Evolutionary conservation across 192 early-diverging fungal species (phyloP), one percentile per base, ranked within the genome.

Genomic region (Coemansia sp.): DNA sequence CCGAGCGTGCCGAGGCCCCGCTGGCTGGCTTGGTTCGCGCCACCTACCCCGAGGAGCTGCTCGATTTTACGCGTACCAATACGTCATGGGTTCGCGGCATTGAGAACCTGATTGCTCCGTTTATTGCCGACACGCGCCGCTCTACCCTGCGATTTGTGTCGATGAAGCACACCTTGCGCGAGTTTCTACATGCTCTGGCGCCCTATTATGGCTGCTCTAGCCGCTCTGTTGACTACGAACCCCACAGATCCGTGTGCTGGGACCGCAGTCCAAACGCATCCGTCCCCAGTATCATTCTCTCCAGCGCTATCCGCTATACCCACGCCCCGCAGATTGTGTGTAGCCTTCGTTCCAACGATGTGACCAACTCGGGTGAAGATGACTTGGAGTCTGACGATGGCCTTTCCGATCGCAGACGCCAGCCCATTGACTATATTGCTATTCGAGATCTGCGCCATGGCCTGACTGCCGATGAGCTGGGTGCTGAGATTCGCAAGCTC

Each of bases 181-280:
- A 86, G 53, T 89, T 94, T 67, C 69, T 95, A 31, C 87, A 91
- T 50, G 88, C 85, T 11, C 77, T 95, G 56, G 88, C 86, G 14
- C 79, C 83, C n/a, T 83, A 86, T 50, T 96, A 95, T 78, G 77
- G 87, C 50, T 80, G 94, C 35, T 65, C 74, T 0, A 88, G 88
- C 34, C 87, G 90, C 50, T 87, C 91, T n/a, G 70, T 94, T 9
- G 96, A 98, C 75, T 84, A 85, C 23, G 88, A 93, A 70, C 91
- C 90, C 0, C 69, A 83, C 31, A 83, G 90, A 13, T 94, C 88
- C 21, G 90, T 95, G 23, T 78, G 68, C 59, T 83, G 81, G 81
- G 74, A 71, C 43, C 67, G 72, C 39, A 61, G 58, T 2, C 14
- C 58, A 23, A 59, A 63, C 21, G 35, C 77, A 18, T 69, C 72